These are phyloP conservation scores for Beauveria bassiana DNA, from an alignment of 2,329 filamentous ascomycete genomes.

Conservation along the genomic window DNA sequence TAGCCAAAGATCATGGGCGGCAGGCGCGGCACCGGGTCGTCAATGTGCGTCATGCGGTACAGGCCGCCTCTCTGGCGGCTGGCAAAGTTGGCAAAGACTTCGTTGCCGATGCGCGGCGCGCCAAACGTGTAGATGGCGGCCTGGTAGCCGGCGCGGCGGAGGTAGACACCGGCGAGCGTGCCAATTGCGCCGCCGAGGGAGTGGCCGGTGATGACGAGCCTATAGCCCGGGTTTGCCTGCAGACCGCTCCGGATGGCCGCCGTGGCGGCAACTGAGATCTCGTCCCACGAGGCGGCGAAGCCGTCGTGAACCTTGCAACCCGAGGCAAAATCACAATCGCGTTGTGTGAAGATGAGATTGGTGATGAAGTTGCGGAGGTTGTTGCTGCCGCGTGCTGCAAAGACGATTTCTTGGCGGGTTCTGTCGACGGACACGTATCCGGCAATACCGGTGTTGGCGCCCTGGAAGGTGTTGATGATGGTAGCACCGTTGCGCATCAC, in stretches of 20 bases:
- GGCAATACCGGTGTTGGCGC: conserved; percentile 34
- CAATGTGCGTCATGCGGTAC: conserved; percentile 58
- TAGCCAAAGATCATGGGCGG: conserved; percentile 55
- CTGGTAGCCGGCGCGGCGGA: conserved; percentile 39
- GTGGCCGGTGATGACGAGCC: conserved; percentile 56
- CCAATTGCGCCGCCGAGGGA: conserved; percentile 60
- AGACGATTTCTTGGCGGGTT: conserved; percentile 44
- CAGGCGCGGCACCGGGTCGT: conserved; percentile 61
- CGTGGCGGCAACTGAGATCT: conserved; percentile 37
- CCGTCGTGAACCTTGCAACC: conserved; percentile 49
- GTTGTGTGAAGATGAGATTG: conserved; percentile 33
- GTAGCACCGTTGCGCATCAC: conserved; percentile 36
- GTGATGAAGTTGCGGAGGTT: conserved; percentile 55
- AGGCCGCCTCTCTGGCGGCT: conserved; percentile 42
- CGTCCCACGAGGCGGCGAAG: conserved; percentile 52
- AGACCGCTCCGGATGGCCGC: conserved; percentile 36
- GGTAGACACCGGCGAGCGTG: conserved; percentile 48
- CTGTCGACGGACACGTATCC: conserved; percentile 46
- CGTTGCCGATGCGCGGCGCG: conserved; percentile 57
- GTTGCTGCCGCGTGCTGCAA: conserved; percentile 51
- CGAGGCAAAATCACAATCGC: conserved; percentile 22
- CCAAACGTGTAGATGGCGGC: conserved; percentile 59
- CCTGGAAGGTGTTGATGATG: conserved; percentile 36
- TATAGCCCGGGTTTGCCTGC: conserved; percentile 41
- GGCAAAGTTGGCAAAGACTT: conserved; percentile 45